Base-by-base conservation (phyloP, 192 early-diverging fungal species). In the Backusella macrospora region DNA sequence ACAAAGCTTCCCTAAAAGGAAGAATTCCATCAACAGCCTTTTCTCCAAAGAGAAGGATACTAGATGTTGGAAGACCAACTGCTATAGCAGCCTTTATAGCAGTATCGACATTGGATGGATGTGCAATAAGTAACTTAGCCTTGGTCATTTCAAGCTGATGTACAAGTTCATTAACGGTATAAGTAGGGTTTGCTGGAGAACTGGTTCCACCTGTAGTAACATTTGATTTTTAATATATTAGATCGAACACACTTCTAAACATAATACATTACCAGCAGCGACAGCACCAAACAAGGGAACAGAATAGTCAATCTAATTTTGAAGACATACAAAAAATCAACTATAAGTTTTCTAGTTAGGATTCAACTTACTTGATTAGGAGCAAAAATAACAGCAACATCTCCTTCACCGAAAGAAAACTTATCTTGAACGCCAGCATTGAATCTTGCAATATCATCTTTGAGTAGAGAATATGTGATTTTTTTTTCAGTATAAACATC, bases 161-260 rank as follows among this genome's bases (percentile, higher is more conserved):
- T 3, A 87, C 88, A 13, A 96, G 78, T 75, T 97, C 96, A 40
- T 82, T 80, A 18, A 81, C 79, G 8, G 87, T 93, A 81, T 96
- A 97, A 13, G 83, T 84, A 39, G 95, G 95, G 63, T 95, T 97
- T 21, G 89, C 87, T 14, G 88, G 87, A 1, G 91, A 89, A 18
- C 92, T 83, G 0, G 89, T 80, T 15, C 89, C 90, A 18, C 93
- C 92, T 23, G 84, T 85, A 46, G 45, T 46, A 26, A 5, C 13
- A 12, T 23, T 8, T 59, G 10, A 59, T 59, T 26, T 59, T 59
- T 59, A 59, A 21, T 59, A 12, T 23, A 26, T 59, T 59, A 14
- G 4, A 14, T 12, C 10, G 4, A 59, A 23, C 26, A 23, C 4
- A 59, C 4, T 59, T 59, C 26, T 59, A 59, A 9, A 59, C 21